Conservation (phyloP, 2,329 filamentous ascomycete species). For the Pseudodiploospora longispora region DNA sequence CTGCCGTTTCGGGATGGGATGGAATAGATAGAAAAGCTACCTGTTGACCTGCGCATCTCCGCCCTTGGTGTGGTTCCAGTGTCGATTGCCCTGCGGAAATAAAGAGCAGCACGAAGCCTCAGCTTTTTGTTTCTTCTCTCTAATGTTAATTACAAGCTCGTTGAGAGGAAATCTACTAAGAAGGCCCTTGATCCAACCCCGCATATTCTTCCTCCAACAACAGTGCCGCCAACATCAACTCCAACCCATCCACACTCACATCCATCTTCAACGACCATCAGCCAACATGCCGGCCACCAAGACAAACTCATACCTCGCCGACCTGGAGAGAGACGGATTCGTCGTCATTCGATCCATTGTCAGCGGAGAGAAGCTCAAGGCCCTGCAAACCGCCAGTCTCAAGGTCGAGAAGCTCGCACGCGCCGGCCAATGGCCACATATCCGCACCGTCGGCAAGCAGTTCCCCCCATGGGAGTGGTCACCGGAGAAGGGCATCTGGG, state of each 20-base stretch:
- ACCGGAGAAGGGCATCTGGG: slow-evolving; percentile 67
- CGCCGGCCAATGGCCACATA: slow-evolving; percentile 67
- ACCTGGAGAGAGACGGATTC: slow-evolving; percentile 66
- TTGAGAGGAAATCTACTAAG: too few relatives aligned
- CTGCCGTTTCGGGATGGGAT: too few relatives aligned
- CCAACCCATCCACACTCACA: not conserved
- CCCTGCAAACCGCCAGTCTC: slow-evolving; percentile 52
- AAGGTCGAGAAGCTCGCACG: slow-evolving; percentile 55
- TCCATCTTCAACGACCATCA: not conserved
- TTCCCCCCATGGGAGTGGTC: slow-evolving; percentile 76
- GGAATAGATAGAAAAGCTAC: too few relatives aligned
- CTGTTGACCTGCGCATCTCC: too few relatives aligned
- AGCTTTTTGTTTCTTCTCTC: too few relatives aligned
- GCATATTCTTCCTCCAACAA: not conserved
- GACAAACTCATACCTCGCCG: slow-evolving; percentile 20
- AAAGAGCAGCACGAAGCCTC: too few relatives aligned
- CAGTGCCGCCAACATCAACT: not conserved
- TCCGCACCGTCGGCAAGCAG: slow-evolving; percentile 80
- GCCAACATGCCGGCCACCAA: slow-evolving; percentile 12
- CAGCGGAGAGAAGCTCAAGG: slow-evolving; percentile 41
- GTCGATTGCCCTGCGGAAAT: too few relatives aligned
- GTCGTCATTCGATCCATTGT: slow-evolving; percentile 63
- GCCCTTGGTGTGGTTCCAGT: too few relatives aligned
- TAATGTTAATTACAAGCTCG: too few relatives aligned
- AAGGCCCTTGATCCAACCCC: not conserved